Conservation (phyloP, 1,139 yeast species). For the Pneumocystis oryctolagi region DNA sequence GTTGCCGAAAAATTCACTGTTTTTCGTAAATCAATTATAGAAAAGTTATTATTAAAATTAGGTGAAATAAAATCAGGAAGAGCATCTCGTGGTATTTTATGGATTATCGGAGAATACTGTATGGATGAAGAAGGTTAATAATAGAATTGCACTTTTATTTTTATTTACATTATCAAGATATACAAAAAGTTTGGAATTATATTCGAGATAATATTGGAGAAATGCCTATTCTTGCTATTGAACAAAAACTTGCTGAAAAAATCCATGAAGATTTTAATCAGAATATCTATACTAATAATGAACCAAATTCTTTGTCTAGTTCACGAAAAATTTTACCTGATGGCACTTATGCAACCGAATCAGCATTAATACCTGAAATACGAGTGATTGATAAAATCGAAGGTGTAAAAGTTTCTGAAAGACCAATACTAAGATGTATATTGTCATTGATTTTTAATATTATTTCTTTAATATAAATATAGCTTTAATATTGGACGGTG, state of each 20-base stretch:
- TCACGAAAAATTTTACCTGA: constrained; percentile 79
- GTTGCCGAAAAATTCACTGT: constrained; percentile 86
- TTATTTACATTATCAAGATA: constrained; percentile 45
- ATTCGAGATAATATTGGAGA: constrained; percentile 78
- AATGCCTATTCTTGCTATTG: constrained; percentile 73
- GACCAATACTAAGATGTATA: constrained; percentile 57
- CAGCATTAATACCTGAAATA: constrained; percentile 51
- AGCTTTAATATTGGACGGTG: constrained; percentile 60
- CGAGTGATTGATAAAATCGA: constrained; percentile 16
- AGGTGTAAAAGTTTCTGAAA: constrained; percentile 22
- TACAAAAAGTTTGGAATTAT: constrained; percentile 76
- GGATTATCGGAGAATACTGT: constrained; percentile 93
- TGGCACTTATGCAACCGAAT: constrained; percentile 96
- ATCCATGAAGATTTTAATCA: constrained; percentile 22
- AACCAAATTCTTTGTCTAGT: constrained; percentile 14
- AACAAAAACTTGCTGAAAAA: constrained; percentile 32
- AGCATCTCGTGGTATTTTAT: constrained; percentile 82
- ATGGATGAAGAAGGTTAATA: constrained; percentile 9
- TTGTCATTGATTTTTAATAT: not conserved
- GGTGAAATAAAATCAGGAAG: constrained; percentile 68
- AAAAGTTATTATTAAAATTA: constrained; percentile 48
- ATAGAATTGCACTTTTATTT: not conserved
- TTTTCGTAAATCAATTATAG: constrained; percentile 51
- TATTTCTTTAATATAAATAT: not conserved
- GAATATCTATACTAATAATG: constrained; percentile 18